A percentile compares a stretch with the other conserved stretches of the same genome.
phyloP scores from a whole-genome alignment of 2,329 filamentous ascomycete genomes.

The Phaeoacremonium minimum region DNA sequence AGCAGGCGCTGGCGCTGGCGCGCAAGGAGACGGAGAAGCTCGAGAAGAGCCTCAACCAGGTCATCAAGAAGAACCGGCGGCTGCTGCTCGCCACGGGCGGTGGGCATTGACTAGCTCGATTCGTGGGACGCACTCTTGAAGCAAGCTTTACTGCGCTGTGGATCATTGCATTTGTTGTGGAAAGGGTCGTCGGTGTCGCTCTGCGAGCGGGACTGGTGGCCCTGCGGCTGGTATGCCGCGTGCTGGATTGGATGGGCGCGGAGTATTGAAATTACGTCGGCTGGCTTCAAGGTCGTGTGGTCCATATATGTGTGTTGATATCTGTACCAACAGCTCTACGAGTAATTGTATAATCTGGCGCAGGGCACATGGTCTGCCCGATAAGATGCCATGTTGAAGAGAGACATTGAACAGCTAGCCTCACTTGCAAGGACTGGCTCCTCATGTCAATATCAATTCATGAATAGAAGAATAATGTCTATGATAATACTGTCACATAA shows the following conservation, averaged over 20 bases:
- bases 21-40: conserved; percentile 57
- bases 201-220: background rate
- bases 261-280: conserved; percentile 6
- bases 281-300: too few relatives aligned
- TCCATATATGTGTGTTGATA: too few relatives aligned
- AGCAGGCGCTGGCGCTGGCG: conserved; percentile 46
- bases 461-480: too few relatives aligned
- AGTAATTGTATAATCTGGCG: too few relatives aligned
- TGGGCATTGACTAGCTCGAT: conserved; percentile 9
- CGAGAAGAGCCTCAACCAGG: conserved; percentile 56
- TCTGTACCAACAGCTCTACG: too few relatives aligned
- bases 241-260: conserved; percentile 9
- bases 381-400: too few relatives aligned
- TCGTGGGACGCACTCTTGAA: background rate
- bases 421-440: too few relatives aligned
- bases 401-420: too few relatives aligned
- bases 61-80: conserved; percentile 57
- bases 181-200: background rate
- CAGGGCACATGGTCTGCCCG: too few relatives aligned
- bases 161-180: background rate
- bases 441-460: too few relatives aligned
- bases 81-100: conserved; percentile 31
- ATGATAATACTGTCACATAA: too few relatives aligned
- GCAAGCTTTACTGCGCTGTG: conserved; percentile 5
- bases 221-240: background rate